Evolutionary conservation across 106 monocot genomes (phyloP), one percentile per base, ranked within the genome.

Genomic region (Agapanthus africanus): DNA sequence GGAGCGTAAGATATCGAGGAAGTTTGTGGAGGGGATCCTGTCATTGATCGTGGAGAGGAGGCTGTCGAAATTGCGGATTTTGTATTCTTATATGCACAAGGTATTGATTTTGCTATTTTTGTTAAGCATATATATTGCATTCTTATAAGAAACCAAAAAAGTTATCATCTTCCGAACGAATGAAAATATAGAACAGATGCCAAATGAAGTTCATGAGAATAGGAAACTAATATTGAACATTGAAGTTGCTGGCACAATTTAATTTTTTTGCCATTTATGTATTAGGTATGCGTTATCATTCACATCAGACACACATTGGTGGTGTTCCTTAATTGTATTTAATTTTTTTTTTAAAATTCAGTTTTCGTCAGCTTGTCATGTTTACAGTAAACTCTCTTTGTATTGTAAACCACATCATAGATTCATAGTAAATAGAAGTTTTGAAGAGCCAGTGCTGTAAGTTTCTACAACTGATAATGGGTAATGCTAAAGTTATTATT

Each of bases 1-100:
- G 39, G 80, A 81, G 59, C 41, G 80, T 6, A 81, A 71, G 54
- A 71, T 81, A 25, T 81, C 80, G 38, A 73, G 79, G 44, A 79
- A 79, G 56, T 38, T 79, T 57, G 54, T 79, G 9, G 79, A 79
- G 65, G 76, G 76, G 18, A 59, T 71, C n/a, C 60, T 81, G 61
- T 76, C 80, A 14, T 16, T 81, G 30, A 62, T 75, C 32, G 33
- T 81, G 72, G 80, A 81, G 19, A 81, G 80, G 71, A 81, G 51
- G 72, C 10, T 81, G 36, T 71, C 80, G 27, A 81, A 81, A 57
- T 57, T 71, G 71, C 67, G 46, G 37, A 81, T 81, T 50, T 26
- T 81, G 26, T 68, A 49, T 63, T 59, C 80, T 7, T 81, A 81
- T 66, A n/a, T 81, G 47, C 76, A 32, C 26, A 81, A 65, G 75